Evolutionary conservation across 441 rosid species (phyloP).

Genomic region (Mallotus japonicus): DNA sequence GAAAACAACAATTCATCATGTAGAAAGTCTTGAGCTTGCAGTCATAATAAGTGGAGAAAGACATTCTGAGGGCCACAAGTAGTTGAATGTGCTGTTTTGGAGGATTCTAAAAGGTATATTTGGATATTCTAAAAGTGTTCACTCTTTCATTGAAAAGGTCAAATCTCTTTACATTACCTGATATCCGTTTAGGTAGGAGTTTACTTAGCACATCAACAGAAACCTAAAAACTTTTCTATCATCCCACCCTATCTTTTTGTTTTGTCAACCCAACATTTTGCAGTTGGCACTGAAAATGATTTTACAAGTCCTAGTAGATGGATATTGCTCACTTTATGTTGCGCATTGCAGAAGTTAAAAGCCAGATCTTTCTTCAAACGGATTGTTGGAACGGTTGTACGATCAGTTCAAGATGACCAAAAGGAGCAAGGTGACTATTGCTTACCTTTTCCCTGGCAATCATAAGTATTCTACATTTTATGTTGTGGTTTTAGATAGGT

Average conservation of each 20-base stretch:
- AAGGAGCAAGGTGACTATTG: conserved; percentile 87
- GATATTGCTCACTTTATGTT: conserved; percentile 27
- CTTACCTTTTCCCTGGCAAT: conserved; percentile 7
- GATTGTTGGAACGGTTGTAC: conserved; percentile 91
- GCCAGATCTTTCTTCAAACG: conserved; percentile 79
- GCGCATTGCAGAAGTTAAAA: conserved; percentile 63
- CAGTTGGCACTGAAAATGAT: conserved; percentile 1
- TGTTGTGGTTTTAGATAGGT: neutral
- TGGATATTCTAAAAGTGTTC: neutral
- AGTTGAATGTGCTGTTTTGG: neutral
- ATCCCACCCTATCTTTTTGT: no score
- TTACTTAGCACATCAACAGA: neutral
- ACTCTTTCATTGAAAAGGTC: neutral
- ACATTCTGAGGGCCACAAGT: no score
- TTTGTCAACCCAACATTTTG: neutral
- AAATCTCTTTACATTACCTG: neutral
- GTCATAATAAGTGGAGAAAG: no score
- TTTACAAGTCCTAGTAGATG: conserved; percentile 5
- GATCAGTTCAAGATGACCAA: conserved; percentile 96
- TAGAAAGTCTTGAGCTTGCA: no score
- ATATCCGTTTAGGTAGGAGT: neutral
- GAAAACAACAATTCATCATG: no score
- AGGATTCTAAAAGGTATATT: neutral
- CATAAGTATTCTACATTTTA: neutral
- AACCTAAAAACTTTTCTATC: neutral